Conservation (phyloP, 345 rosid species). For the Aethionema arabicum region DNA sequence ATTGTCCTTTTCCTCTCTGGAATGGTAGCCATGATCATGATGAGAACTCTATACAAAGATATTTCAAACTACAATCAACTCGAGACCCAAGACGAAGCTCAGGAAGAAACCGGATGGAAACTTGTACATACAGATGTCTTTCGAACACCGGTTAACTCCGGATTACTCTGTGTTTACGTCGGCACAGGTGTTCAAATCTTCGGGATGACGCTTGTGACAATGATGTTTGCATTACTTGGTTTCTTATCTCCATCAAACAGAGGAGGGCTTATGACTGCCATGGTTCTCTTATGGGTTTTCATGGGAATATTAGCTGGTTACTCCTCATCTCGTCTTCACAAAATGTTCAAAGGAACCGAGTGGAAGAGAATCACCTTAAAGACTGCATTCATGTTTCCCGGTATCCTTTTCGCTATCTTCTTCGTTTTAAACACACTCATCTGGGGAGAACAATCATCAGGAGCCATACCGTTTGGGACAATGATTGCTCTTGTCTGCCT, state of each 20-base stretch:
- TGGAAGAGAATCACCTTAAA: slow-evolving; percentile 91
- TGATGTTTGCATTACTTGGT: slow-evolving; percentile 91
- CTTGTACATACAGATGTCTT: slow-evolving; percentile 93
- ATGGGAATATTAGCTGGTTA: slow-evolving; percentile 92
- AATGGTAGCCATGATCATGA: slow-evolving; percentile 98
- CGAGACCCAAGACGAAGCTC: slow-evolving; percentile 97
- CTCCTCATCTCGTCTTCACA: slow-evolving; percentile 78
- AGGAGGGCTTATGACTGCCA: slow-evolving; percentile 97
- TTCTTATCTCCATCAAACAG: slow-evolving; percentile 93
- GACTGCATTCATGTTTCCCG: slow-evolving; percentile 94
- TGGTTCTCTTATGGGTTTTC: slow-evolving; percentile 96
- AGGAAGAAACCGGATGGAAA: slow-evolving; percentile 98
- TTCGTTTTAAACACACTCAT: slow-evolving; percentile 77
- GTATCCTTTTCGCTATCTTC: slow-evolving; percentile 76
- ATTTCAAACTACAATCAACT: slow-evolving; percentile 90
- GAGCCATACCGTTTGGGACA: slow-evolving; percentile 93
- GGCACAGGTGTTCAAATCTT: slow-evolving; percentile 94
- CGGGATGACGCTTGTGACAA: slow-evolving; percentile 87
- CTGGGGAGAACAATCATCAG: slow-evolving; percentile 92
- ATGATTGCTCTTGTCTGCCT: slow-evolving; percentile 89
- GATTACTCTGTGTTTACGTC: slow-evolving; percentile 81
- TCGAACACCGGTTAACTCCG: slow-evolving; percentile 74
- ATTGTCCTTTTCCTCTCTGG: slow-evolving; percentile 95
- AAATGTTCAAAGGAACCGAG: slow-evolving; percentile 89
- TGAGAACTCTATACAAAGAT: slow-evolving; percentile 93